A percentile compares a stretch with the other conserved stretches of the same genome.
Conservation (phyloP, 306 rosid genomes). For the Dryas alaskensis region DNA sequence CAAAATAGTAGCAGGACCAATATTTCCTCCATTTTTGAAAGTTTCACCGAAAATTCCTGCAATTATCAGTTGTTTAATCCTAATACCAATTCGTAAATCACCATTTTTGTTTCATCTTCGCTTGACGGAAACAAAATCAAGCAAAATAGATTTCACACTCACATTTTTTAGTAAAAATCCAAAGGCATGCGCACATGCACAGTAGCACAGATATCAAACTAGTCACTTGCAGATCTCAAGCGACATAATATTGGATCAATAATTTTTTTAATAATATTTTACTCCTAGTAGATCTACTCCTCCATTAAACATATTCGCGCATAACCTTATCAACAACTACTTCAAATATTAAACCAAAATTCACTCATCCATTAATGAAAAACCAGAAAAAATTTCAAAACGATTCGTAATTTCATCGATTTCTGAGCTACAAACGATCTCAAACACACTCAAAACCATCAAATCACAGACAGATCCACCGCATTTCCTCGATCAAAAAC, state of each 20-base stretch:
- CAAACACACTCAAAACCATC: constrained; percentile 1
- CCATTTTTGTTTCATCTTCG: background rate
- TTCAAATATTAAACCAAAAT: background rate
- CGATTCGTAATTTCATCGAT: background rate
- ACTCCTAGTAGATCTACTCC: background rate
- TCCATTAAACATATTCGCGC: background rate
- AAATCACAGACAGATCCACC: constrained; percentile 33
- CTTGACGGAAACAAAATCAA: background rate
- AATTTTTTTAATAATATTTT: background rate
- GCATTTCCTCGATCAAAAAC: constrained; percentile 2
- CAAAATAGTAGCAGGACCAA: background rate
- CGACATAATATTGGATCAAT: background rate
- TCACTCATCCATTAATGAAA: background rate
- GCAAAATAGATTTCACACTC: background rate
- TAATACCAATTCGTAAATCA: too few relatives aligned
- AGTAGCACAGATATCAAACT: background rate
- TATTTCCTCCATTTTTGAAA: background rate
- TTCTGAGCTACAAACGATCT: background rate
- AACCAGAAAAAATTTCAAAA: background rate
- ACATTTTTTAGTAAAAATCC: background rate
- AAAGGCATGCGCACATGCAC: background rate
- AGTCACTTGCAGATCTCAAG: constrained; percentile 2
- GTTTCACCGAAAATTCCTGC: background rate
- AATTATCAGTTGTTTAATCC: background rate
- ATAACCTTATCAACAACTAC: background rate